Evolutionary conservation across 106 monocot species (phyloP).

Genomic region (Apostasia shenzhenica): DNA sequence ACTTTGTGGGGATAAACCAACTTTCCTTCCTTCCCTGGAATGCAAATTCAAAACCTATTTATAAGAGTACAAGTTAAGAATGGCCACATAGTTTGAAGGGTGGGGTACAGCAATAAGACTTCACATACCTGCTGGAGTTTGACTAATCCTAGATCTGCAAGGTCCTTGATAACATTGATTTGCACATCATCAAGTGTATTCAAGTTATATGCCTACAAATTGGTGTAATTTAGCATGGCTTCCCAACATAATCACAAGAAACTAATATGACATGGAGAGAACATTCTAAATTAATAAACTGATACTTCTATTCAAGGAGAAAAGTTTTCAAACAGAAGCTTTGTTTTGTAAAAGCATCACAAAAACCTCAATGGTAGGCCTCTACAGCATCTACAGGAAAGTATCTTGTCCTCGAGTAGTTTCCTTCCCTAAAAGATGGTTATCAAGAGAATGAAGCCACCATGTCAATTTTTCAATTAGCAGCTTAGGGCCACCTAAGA

Average conservation of each 20-base stretch:
- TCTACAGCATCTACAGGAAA: too few species aligned
- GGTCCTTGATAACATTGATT: constrained; percentile 71
- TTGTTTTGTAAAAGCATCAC: too few species aligned
- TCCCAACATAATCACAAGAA: too few species aligned
- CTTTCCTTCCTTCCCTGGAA: constrained; percentile 90
- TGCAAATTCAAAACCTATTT: constrained; percentile 1
- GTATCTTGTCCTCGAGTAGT: too few species aligned
- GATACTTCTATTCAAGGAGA: too few species aligned
- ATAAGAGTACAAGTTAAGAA: background rate
- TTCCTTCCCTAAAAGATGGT: too few species aligned
- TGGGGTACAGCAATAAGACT: background rate
- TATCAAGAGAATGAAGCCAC: too few species aligned
- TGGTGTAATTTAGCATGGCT: background rate
- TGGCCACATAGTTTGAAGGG: background rate
- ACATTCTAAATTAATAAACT: background rate
- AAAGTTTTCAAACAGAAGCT: too few species aligned
- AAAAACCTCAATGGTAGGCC: too few species aligned
- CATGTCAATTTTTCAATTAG: too few species aligned
- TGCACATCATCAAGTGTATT: constrained; percentile 84
- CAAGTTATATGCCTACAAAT: constrained; percentile 76
- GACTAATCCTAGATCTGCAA: constrained; percentile 80
- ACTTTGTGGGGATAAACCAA: constrained; percentile 95
- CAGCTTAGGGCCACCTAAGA: too few species aligned
- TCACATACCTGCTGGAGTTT: constrained; percentile 80
- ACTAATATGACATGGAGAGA: background rate